These are phyloP conservation scores for Aspergillus sp. DNA, from an alignment of 2,329 filamentous ascomycete genomes.

Conservation along the genomic window DNA sequence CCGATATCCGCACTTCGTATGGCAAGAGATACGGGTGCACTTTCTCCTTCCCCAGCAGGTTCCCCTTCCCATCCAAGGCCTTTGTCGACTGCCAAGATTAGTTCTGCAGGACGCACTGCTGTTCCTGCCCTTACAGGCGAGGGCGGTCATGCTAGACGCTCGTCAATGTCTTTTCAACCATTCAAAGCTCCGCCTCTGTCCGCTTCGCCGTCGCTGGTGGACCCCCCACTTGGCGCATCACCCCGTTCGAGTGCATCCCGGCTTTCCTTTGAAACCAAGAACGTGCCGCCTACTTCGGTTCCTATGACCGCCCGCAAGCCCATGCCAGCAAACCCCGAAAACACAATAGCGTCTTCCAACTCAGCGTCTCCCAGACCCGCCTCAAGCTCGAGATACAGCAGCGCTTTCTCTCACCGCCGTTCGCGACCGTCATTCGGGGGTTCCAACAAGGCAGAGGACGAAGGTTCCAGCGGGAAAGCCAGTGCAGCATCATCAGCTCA, in stretches of 20 bases:
- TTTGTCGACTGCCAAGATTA: constrained; percentile 31
- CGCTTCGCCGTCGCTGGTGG: constrained; percentile 63
- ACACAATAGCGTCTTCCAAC: constrained; percentile 57
- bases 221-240: constrained; percentile 45
- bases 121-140: constrained; percentile 35
- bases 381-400: constrained; percentile 78
- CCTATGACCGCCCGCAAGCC: constrained; percentile 32
- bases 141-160: constrained; percentile 55
- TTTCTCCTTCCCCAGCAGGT: constrained; percentile 45
- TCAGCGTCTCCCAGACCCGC: constrained; percentile 73
- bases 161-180: constrained; percentile 84
- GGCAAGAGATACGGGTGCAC: constrained; percentile 49
- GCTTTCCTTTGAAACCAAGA: constrained; percentile 33
- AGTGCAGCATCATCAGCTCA: constrained; percentile 48
- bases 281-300: constrained; percentile 33
- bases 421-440: constrained; percentile 71
- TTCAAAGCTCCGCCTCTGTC: constrained; percentile 97
- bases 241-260: constrained; percentile 45
- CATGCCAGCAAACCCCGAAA: constrained; percentile 53
- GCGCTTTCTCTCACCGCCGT: constrained; percentile 83
- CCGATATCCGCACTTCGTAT: constrained; percentile 77
- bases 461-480: constrained; percentile 53
- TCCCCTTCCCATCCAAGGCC: constrained; percentile 44
- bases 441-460: constrained; percentile 50
- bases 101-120: constrained; percentile 25